A percentile compares a stretch with the other conserved stretches of the same genome.
These are phyloP conservation scores for Wallacemonas sp. DNA, from an alignment of 208 protist genomes.

Conservation along the genomic window DNA sequence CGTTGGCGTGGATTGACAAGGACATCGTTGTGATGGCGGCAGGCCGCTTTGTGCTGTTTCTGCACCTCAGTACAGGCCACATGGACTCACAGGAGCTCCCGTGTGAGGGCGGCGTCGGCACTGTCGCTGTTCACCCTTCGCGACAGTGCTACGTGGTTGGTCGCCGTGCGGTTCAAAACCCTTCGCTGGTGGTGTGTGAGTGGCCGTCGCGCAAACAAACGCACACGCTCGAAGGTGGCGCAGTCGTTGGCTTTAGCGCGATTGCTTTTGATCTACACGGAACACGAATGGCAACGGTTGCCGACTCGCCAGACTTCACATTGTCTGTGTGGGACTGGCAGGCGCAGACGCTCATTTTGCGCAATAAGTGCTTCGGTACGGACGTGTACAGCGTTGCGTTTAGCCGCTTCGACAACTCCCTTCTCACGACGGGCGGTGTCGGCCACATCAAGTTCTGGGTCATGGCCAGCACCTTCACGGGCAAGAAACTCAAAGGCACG, in stretches of 20 bases:
- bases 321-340: constrained; percentile 97
- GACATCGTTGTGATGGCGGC: constrained; percentile 63
- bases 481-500: constrained; percentile 95
- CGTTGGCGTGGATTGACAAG: constrained; percentile 48
- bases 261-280: constrained; percentile 89
- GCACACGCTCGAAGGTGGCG: constrained; percentile 77
- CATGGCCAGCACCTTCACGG: constrained; percentile 98
- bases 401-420: constrained; percentile 89
- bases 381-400: constrained; percentile 95
- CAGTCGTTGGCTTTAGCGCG: constrained; percentile 79
- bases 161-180: constrained; percentile 63
- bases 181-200: constrained; percentile 74
- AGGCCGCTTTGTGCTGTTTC: constrained; percentile 85
- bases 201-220: constrained; percentile 65
- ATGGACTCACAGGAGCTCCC: constrained; percentile 60
- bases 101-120: constrained; percentile 54
- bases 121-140: constrained; percentile 67
- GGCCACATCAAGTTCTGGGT: constrained; percentile 98
- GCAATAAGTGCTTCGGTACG: constrained; percentile 96
- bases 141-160: constrained; percentile 77
- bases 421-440: constrained; percentile 92
- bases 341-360: constrained; percentile 81
- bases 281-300: constrained; percentile 93
- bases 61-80: constrained; percentile 50
- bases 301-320: constrained; percentile 93